Conservation (phyloP, 768 basidiomycete genomes). For the Pleurotus tuoliensis region DNA sequence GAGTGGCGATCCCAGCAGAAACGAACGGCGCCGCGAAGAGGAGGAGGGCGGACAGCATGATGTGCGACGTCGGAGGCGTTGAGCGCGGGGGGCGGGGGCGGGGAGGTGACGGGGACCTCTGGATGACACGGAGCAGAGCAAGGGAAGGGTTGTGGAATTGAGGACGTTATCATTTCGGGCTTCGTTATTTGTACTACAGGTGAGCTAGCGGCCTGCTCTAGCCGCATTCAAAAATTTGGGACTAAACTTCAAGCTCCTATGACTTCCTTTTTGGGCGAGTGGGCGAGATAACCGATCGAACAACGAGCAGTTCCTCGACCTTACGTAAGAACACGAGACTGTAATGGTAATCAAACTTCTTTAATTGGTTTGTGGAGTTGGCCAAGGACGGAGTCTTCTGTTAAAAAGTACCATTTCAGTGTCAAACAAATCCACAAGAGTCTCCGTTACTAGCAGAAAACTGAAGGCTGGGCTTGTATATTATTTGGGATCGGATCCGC, state of each 20-base stretch:
- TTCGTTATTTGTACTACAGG: background rate
- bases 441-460: too few species aligned
- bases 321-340: constrained; percentile 2
- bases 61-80: constrained; percentile 18
- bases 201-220: constrained; percentile 3
- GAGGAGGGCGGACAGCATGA: constrained; percentile 13
- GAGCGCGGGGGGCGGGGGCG: constrained; percentile 11
- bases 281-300: background rate
- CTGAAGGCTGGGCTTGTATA: too few species aligned
- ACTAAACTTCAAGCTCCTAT: background rate
- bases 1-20: constrained; percentile 20
- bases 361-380: too few species aligned
- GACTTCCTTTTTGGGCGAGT: background rate
- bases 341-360: background rate
- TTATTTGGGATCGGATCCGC: too few species aligned
- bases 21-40: constrained; percentile 16
- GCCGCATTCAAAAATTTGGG: constrained; percentile 4
- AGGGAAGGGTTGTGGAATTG: too few species aligned
- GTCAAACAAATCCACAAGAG: too few species aligned
- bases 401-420: too few species aligned
- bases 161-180: too few species aligned
- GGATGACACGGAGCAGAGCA: too few species aligned
- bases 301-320: too few species aligned
- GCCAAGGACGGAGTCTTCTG: too few species aligned
- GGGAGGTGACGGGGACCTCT: too few species aligned